Conservation (phyloP, 1,139 yeast genomes). For the Scheffersomyces illinoinensis region DNA sequence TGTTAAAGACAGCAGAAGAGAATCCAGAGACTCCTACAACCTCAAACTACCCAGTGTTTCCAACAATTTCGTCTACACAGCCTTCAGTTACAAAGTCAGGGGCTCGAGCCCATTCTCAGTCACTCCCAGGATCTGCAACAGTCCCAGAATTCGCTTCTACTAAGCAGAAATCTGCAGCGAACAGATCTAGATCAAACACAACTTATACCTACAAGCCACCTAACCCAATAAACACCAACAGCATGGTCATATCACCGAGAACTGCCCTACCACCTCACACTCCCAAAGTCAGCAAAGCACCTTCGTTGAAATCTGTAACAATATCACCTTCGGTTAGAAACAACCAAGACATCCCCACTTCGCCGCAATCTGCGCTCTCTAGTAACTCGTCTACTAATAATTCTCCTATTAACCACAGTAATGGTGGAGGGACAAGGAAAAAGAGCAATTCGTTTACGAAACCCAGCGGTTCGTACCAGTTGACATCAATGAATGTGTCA, state of each 20-base stretch:
- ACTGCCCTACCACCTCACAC: conserved; percentile 1
- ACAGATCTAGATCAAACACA: conserved; percentile 29
- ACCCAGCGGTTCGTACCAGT: neutral
- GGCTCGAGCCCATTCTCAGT: conserved; percentile 35
- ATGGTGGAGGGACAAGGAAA: conserved; percentile 1
- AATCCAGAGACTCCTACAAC: conserved; percentile 1
- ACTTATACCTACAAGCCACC: conserved; percentile 18
- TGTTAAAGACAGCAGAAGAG: conserved; percentile 1
- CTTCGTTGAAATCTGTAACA: conserved; percentile 40
- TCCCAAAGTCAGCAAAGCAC: conserved; percentile 18
- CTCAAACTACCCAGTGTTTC: neutral
- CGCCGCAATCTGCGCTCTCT: conserved; percentile 22
- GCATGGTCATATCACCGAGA: conserved; percentile 1
- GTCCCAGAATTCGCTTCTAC: conserved; percentile 6
- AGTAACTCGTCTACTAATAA: conserved; percentile 8
- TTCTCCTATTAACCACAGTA: conserved; percentile 7
- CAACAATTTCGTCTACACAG: neutral
- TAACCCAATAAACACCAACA: conserved; percentile 3
- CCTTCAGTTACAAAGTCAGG: conserved; percentile 5
- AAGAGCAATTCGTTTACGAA: conserved; percentile 7
- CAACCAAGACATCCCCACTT: conserved; percentile 12
- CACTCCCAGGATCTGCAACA: conserved; percentile 25
- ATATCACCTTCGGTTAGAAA: conserved; percentile 38
- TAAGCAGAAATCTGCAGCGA: conserved; percentile 1
- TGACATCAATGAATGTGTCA: conserved; percentile 3